Evolutionary conservation across 768 basidiomycete species (phyloP).

Genomic region (Inosperma sp.): DNA sequence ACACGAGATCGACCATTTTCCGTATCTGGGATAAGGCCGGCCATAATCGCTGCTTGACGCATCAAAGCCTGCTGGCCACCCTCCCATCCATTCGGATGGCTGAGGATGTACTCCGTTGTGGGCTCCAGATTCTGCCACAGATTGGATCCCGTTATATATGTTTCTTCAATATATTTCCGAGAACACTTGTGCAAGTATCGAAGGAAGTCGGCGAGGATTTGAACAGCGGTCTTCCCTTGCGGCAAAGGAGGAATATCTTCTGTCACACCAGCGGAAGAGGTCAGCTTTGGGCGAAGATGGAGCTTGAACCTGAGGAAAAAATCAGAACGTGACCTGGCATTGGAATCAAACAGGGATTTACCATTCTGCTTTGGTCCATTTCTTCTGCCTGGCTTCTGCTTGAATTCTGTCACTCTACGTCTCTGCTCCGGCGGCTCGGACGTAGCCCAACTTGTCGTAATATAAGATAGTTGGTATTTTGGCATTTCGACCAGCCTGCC

Average conservation of each 20-base stretch:
- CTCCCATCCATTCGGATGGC: too few relatives aligned
- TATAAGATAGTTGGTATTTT: slow-evolving; percentile 12
- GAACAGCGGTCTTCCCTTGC: slow-evolving; percentile 32
- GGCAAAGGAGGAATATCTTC: slow-evolving; percentile 38
- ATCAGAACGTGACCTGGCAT: background rate
- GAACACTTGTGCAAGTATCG: slow-evolving; percentile 43
- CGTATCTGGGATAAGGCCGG: too few relatives aligned
- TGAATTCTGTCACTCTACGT: slow-evolving; percentile 5
- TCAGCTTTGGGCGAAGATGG: slow-evolving; percentile 28
- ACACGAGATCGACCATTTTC: too few relatives aligned
- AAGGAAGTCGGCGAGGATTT: slow-evolving; percentile 46
- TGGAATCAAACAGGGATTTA: background rate
- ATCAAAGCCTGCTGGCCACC: too few relatives aligned
- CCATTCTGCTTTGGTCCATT: slow-evolving; percentile 14
- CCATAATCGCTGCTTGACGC: too few relatives aligned
- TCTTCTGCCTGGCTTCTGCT: slow-evolving; percentile 9
- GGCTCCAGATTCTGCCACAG: too few relatives aligned
- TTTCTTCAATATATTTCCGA: slow-evolving; percentile 42
- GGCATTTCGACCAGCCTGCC: slow-evolving; percentile 7
- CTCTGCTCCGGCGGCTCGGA: slow-evolving; percentile 11
- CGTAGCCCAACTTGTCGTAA: slow-evolving; percentile 6
- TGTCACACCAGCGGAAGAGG: slow-evolving; percentile 6
- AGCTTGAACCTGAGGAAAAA: slow-evolving; percentile 34
- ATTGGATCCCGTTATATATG: slow-evolving; percentile 36
- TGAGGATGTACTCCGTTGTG: too few relatives aligned